phyloP scores from a whole-genome alignment of 179 eudicot species.

The Nepenthes alata region DNA sequence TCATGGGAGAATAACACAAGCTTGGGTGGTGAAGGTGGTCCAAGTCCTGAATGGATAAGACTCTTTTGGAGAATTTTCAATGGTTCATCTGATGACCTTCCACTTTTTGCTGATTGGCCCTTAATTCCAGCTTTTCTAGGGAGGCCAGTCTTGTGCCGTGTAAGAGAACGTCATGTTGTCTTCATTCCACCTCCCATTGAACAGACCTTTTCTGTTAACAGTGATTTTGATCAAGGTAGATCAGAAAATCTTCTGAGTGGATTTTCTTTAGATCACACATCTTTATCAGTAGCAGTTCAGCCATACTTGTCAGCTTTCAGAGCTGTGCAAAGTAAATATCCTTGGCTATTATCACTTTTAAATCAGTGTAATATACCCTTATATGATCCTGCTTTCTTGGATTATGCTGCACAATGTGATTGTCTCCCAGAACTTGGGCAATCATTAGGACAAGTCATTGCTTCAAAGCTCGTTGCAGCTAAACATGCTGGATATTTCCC shows the following conservation, averaged over 20 bases:
- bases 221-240: constrained; percentile 17
- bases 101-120: constrained; percentile 93
- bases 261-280: constrained; percentile 20
- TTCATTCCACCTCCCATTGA: constrained; percentile 60
- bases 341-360: constrained; percentile 76
- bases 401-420: constrained; percentile 55
- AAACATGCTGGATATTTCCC: constrained; percentile 81
- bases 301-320: constrained; percentile 43
- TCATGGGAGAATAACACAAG: constrained; percentile 67
- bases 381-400: constrained; percentile 71
- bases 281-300: constrained; percentile 33
- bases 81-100: constrained; percentile 65
- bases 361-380: constrained; percentile 92
- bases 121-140: constrained; percentile 96
- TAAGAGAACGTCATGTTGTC: constrained; percentile 70
- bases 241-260: constrained; percentile 24
- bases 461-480: constrained; percentile 74
- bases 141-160: constrained; percentile 84
- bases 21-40: constrained; percentile 63
- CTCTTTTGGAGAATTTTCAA: constrained; percentile 83
- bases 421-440: constrained; percentile 56
- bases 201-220: constrained; percentile 17
- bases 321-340: constrained; percentile 41
- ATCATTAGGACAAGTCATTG: constrained; percentile 71
- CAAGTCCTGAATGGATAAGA: constrained; percentile 85